phyloP scores from a whole-genome alignment of 371 early-diverging fungal species.

The Mortierella sp. region DNA sequence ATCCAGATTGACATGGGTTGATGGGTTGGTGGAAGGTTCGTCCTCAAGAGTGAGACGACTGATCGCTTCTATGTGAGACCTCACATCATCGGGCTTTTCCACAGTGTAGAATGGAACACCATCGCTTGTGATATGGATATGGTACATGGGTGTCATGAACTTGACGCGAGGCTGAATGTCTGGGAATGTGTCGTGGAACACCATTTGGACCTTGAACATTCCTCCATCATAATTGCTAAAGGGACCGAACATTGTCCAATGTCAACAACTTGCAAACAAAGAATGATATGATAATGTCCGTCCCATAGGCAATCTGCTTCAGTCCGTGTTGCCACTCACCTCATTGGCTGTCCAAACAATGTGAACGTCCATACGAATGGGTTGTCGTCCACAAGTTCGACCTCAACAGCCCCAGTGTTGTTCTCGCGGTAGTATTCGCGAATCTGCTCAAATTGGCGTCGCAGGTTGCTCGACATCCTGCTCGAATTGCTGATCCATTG shows the following conservation, averaged over 20 bases:
- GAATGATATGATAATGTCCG: no score
- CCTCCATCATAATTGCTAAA: constrained; percentile 63
- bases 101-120: constrained; percentile 66
- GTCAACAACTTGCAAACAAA: no score
- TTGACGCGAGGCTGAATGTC: constrained; percentile 60
- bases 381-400: constrained; percentile 63
- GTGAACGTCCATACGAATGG: constrained; percentile 66
- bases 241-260: neutral
- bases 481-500: constrained; percentile 56
- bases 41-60: constrained; percentile 44
- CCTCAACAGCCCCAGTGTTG: constrained; percentile 54
- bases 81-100: constrained; percentile 55
- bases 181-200: constrained; percentile 65
- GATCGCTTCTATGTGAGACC: constrained; percentile 53
- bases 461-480: constrained; percentile 58
- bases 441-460: constrained; percentile 63
- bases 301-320: no score
- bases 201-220: constrained; percentile 61
- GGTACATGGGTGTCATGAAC: constrained; percentile 64
- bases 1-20: constrained; percentile 61
- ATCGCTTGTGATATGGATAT: constrained; percentile 62
- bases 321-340: no score
- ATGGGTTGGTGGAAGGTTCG: constrained; percentile 58
- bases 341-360: constrained; percentile 58
- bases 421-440: constrained; percentile 55